Evolutionary conservation across 2,329 filamentous ascomycete species (phyloP).

Genomic region (Lomentospora prolificans): DNA sequence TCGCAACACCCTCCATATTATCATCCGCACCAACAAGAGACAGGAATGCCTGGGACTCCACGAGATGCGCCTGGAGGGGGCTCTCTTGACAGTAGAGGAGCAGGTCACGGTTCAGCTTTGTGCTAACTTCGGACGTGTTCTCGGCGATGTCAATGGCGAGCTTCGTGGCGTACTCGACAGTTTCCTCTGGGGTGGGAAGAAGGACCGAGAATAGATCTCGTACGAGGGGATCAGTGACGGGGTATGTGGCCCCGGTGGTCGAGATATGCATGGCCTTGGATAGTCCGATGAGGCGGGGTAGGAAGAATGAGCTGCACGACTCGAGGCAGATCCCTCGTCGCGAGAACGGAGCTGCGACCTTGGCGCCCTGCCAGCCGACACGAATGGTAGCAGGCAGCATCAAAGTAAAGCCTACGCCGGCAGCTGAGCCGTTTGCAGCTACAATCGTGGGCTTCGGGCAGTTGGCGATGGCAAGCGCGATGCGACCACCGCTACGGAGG

Average conservation of each 20-base stretch:
- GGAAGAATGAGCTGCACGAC: conserved; percentile 39
- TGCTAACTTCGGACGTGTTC: conserved; percentile 54
- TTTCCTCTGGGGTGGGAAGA: conserved; percentile 26
- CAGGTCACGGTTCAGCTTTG: conserved; percentile 12
- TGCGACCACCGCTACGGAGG: conserved; percentile 32
- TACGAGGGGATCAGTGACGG: conserved; percentile 8
- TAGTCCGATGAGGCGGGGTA: conserved; percentile 47
- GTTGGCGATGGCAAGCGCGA: conserved; percentile 56
- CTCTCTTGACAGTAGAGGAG: conserved; percentile 45
- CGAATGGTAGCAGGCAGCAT: conserved; percentile 64
- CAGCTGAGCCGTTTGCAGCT: conserved; percentile 65
- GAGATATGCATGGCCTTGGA: conserved; percentile 24
- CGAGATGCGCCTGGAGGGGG: conserved; percentile 56
- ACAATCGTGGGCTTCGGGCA: conserved; percentile 66
- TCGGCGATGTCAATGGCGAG: conserved; percentile 51
- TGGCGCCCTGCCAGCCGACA: conserved; percentile 41
- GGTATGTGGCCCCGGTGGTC: conserved; percentile 9
- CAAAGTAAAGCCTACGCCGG: conserved; percentile 72
- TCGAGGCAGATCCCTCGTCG: conserved; percentile 42
- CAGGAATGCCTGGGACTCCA: conserved; percentile 50
- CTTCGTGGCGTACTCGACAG: conserved; percentile 55
- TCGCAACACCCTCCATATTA: conserved; percentile 61
- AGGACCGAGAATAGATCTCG: conserved; percentile 9
- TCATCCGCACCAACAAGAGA: conserved; percentile 58
- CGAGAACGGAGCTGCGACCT: conserved; percentile 62